phyloP scores from a whole-genome alignment of 805 yeast species.

The Yarrowia divulgata region DNA sequence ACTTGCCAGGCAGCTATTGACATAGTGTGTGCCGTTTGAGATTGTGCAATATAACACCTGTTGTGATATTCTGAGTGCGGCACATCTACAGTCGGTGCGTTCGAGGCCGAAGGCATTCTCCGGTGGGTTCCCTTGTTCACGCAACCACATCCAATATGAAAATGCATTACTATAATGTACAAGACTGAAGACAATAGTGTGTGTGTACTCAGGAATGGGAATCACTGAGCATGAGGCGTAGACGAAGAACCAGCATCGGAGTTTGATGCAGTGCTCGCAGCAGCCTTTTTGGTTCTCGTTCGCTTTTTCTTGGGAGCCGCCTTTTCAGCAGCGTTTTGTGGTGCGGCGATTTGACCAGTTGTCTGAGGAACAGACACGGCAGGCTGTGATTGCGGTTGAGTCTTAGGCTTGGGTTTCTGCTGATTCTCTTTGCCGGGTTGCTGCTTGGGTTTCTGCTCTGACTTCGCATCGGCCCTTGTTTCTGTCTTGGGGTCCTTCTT shows the following conservation, averaged over 20 bases:
- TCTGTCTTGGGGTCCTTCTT: background rate
- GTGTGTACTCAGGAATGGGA: too few species aligned
- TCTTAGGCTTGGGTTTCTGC: background rate
- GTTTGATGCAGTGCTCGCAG: background rate
- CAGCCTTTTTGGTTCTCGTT: background rate
- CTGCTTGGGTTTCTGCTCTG: background rate
- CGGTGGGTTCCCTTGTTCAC: too few species aligned
- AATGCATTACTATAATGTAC: too few species aligned
- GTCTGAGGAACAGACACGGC: background rate
- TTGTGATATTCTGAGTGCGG: too few species aligned
- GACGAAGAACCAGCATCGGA: background rate
- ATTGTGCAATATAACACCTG: too few species aligned
- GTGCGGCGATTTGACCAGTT: background rate
- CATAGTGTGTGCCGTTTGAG: too few species aligned
- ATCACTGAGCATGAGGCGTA: too few species aligned
- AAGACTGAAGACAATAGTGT: too few species aligned
- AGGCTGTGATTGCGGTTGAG: background rate
- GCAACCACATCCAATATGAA: too few species aligned
- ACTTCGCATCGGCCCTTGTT: background rate
- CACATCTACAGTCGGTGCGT: too few species aligned
- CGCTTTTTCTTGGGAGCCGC: conserved; percentile 12
- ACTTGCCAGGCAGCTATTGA: too few species aligned
- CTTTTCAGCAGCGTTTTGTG: background rate
- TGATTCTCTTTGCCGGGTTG: conserved; percentile 18
- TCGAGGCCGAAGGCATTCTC: too few species aligned